Evolutionary conservation across 2,329 filamentous ascomycete species (phyloP), one percentile per base, ranked within the genome.

Genomic region (Hypoxylon sp.): DNA sequence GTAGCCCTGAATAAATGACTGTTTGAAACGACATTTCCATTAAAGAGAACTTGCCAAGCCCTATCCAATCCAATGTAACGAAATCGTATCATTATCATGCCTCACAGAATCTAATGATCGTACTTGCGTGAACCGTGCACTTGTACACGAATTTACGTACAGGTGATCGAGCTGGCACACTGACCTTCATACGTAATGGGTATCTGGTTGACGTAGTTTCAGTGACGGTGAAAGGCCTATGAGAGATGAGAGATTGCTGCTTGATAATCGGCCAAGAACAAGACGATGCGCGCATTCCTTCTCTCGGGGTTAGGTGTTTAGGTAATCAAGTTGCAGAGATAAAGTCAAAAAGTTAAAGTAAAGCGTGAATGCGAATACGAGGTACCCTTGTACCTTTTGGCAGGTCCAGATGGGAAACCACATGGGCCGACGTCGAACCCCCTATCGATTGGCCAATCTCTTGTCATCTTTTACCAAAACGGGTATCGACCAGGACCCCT

Each of bases 401-500:
- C 11, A 20, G 38, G 40, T 30, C 14, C 46, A 33, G 20, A 14
- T 45, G 30, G 52, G 30, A 38, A 18, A 38, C n/a, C n/a, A n/a
- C 36, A 64, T 64, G 60, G 53, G 44, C 53, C 60, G 67, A 69
- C 56, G 33, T 33, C 16, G 11, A 51, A 50, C 51, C 56, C 48
- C 59, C 61, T 69, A 67, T 69, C 67, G 67, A 69, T 69, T 69
- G 67, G 67, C 67, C 67, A 69, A 69, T 69, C 64, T 64, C 61
- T 56, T 63, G 33, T 55, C 61, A 55, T 63, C 64, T 65, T 69
- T 69, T 69, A 64, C 67, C 60, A 64, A 67, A 64, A 64, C 42
- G 53, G 61, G 55, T 54, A 45, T n/a, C 20, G 38, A 48, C 53
- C 33, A 56, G 16, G 56, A 59, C 53, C 57, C 57, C 44, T 61